These are phyloP conservation scores for Pythium volutum DNA, from an alignment of 352 stramenopile genomes.

Conservation along the genomic window DNA sequence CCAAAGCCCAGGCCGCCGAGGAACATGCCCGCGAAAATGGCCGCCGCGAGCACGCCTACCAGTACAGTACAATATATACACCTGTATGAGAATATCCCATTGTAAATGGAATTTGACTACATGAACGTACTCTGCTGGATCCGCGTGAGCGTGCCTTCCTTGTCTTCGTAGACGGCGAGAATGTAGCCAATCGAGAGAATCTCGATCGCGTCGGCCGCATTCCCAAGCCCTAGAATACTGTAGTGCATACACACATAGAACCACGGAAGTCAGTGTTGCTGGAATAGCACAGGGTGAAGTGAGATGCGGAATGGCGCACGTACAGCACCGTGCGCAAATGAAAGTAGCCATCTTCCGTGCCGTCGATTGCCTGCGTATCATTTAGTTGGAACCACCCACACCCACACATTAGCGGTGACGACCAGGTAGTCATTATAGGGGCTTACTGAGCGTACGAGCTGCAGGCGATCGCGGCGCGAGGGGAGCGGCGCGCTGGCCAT, in stretches of 20 bases:
- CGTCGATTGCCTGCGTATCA: conserved; percentile 44
- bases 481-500: conserved; percentile 7
- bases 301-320: conserved; percentile 5
- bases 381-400: not conserved
- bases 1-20: conserved; percentile 80
- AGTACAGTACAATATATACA: too few species aligned
- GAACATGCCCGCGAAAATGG: conserved; percentile 91
- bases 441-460: conserved; percentile 14
- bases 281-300: not conserved
- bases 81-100: too few species aligned
- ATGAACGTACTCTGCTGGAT: conserved; percentile 48
- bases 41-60: conserved; percentile 72
- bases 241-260: not conserved
- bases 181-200: conserved; percentile 92
- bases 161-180: conserved; percentile 78
- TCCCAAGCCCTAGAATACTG: conserved; percentile 79
- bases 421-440: not conserved
- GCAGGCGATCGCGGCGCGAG: conserved; percentile 22
- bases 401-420: not conserved
- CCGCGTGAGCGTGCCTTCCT: conserved; percentile 51
- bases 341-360: conserved; percentile 60
- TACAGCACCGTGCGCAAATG: conserved; percentile 67
- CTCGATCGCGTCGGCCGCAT: conserved; percentile 89
- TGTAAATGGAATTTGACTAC: too few species aligned
- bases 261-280: not conserved